Conservation (phyloP, 768 basidiomycete genomes). For the Gloeopeniophorella convolvens region DNA sequence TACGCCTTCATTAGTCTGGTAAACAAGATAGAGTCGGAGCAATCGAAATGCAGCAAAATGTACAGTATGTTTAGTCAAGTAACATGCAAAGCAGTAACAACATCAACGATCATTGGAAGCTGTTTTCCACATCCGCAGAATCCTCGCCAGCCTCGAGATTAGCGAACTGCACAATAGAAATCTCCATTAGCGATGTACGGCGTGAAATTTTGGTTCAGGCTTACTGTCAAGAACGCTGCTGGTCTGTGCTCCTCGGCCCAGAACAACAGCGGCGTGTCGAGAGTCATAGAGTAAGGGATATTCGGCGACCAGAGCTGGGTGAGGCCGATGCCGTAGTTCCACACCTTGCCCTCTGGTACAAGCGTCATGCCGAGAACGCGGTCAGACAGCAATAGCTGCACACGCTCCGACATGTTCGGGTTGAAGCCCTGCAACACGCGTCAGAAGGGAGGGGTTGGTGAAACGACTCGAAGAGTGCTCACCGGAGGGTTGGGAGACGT, state of each 20-base stretch:
- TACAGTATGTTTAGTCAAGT: slow-evolving; percentile 9
- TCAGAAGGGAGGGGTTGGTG: slow-evolving; percentile 8
- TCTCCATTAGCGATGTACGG: slow-evolving; percentile 5
- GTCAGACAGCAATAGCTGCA: slow-evolving; percentile 89
- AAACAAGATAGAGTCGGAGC: too few relatives aligned
- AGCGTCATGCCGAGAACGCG: slow-evolving; percentile 94
- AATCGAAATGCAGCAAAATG: slow-evolving; percentile 7
- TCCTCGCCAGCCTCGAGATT: slow-evolving; percentile 87
- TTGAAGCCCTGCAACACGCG: slow-evolving; percentile 67
- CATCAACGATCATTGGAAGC: slow-evolving; percentile 59
- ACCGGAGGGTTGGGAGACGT: slow-evolving; percentile 75
- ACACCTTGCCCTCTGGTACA: slow-evolving; percentile 88
- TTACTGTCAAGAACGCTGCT: slow-evolving; percentile 85
- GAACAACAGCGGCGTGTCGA: slow-evolving; percentile 92
- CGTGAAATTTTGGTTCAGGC: slow-evolving; percentile 25
- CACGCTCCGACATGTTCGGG: slow-evolving; percentile 97
- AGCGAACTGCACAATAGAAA: slow-evolving; percentile 56
- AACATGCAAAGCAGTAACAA: neutral
- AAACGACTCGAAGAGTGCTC: slow-evolving; percentile 19
- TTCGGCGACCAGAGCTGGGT: slow-evolving; percentile 87
- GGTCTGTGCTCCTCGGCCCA: slow-evolving; percentile 96
- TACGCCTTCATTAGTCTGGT: too few relatives aligned
- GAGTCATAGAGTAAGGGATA: slow-evolving; percentile 71
- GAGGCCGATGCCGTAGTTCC: slow-evolving; percentile 95
- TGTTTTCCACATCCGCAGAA: slow-evolving; percentile 93